Evolutionary conservation across 176 grass and related monocot species (phyloP).

Genomic region (Eremochloa ophiuroides): DNA sequence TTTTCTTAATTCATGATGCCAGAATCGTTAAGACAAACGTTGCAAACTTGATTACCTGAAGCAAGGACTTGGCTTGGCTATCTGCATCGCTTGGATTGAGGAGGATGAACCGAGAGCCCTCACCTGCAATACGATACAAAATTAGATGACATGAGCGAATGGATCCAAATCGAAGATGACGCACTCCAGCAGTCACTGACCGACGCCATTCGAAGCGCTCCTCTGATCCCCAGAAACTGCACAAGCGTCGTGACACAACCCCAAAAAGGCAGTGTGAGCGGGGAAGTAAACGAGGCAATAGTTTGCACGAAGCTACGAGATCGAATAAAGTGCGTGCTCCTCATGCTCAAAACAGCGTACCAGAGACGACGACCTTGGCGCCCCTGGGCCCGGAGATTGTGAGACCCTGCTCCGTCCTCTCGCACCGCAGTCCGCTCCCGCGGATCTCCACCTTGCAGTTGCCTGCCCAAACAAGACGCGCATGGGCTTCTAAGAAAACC

Average conservation of each 20-base stretch:
- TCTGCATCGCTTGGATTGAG: slow-evolving; percentile 59
- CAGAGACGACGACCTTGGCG: slow-evolving; percentile 50
- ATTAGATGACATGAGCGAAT: not conserved
- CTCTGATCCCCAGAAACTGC: slow-evolving; percentile 38
- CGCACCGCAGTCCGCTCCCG: slow-evolving; percentile 32
- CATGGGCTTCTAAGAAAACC: not conserved
- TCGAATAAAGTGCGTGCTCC: not conserved
- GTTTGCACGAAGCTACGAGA: not conserved
- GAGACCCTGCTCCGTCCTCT: slow-evolving; percentile 39
- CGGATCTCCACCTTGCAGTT: slow-evolving; percentile 77
- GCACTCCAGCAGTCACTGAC: slow-evolving; percentile 13
- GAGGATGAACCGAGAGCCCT: slow-evolving; percentile 41
- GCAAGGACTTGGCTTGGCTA: slow-evolving; percentile 45
- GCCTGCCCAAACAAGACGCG: slow-evolving; percentile 22
- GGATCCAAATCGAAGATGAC: not conserved
- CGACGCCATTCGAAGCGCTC: slow-evolving; percentile 4
- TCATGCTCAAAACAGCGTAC: not conserved
- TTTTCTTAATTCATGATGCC: not conserved
- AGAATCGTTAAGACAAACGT: not conserved
- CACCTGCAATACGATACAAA: not conserved
- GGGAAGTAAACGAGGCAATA: not conserved
- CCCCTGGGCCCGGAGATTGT: slow-evolving; percentile 43
- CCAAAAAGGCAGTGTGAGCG: not conserved
- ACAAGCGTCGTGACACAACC: not conserved
- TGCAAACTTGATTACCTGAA: slow-evolving; percentile 50